Conservation (phyloP, 495 filamentous ascomycete genomes). For the Aeminium ludgeri region DNA sequence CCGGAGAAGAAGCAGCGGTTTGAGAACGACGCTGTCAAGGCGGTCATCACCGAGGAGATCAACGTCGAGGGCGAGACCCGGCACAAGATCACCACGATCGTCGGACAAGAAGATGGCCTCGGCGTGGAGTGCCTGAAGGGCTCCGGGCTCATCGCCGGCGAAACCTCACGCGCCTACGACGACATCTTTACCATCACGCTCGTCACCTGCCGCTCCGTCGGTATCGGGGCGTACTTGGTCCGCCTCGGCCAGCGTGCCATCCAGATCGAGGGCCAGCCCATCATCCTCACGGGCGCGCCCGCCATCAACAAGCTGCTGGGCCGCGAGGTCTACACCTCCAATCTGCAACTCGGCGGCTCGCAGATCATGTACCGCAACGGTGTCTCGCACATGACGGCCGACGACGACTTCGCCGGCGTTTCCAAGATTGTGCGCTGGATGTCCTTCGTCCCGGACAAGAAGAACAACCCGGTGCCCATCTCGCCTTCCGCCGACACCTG, state of each 20-base stretch:
- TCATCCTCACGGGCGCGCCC: conserved; percentile 93
- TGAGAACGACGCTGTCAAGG: conserved; percentile 59
- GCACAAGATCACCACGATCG: conserved; percentile 84
- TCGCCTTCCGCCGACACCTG: conserved; percentile 68
- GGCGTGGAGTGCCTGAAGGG: conserved; percentile 96
- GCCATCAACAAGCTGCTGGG: conserved; percentile 97
- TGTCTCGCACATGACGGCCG: conserved; percentile 96
- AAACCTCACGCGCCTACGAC: conserved; percentile 90
- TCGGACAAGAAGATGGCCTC: conserved; percentile 88
- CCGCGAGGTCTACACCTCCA: conserved; percentile 96
- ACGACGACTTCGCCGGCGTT: conserved; percentile 94
- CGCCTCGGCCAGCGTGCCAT: conserved; percentile 95
- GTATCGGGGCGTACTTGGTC: conserved; percentile 96
- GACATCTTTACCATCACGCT: conserved; percentile 98
- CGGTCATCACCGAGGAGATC: conserved; percentile 79
- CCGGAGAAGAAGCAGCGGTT: conserved; percentile 75
- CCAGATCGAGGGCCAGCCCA: conserved; percentile 96
- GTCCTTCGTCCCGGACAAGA: conserved; percentile 89
- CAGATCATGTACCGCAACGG: conserved; percentile 99
- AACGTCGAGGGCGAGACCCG: conserved; percentile 75
- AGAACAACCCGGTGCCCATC: conserved; percentile 74
- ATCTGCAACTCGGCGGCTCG: conserved; percentile 94
- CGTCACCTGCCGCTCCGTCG: conserved; percentile 80
- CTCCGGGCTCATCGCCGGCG: conserved; percentile 94
- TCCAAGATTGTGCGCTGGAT: conserved; percentile 97